Conservation (phyloP, 768 basidiomycete species). For the Galerina marginata region DNA sequence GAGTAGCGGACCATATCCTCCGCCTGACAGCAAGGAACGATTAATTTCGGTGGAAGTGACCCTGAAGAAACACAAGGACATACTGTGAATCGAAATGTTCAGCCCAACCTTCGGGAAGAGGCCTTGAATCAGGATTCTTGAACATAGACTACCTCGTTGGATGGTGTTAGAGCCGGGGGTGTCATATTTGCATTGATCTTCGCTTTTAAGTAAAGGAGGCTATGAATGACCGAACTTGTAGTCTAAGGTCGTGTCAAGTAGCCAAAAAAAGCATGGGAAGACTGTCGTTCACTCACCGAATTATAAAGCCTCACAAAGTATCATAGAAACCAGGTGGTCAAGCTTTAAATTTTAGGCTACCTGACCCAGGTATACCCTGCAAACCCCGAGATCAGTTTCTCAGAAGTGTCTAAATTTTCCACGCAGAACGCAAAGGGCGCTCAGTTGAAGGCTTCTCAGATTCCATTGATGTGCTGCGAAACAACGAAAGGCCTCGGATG, state of each 20-base stretch:
- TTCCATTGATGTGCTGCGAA: too few relatives aligned
- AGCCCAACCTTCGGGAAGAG: conserved; percentile 30
- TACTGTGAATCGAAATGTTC: conserved; percentile 32
- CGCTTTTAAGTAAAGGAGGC: conserved; percentile 9
- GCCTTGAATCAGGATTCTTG: conserved; percentile 23
- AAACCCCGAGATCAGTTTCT: not conserved
- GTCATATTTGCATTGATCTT: conserved; percentile 7
- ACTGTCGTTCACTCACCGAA: conserved; percentile 1
- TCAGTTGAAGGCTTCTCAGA: too few relatives aligned
- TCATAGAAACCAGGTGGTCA: not conserved
- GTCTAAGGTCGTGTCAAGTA: not conserved
- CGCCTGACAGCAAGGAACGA: conserved; percentile 17
- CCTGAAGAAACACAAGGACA: conserved; percentile 5
- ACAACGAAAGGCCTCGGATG: too few relatives aligned
- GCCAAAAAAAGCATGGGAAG: conserved; percentile 15
- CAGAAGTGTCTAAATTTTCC: not conserved
- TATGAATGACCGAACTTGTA: conserved; percentile 9
- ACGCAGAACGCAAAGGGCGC: too few relatives aligned
- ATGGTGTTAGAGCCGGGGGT: conserved; percentile 11
- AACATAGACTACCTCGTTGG: conserved; percentile 16
- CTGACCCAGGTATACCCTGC: conserved; percentile 2
- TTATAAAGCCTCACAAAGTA: not conserved
- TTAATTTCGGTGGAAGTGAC: not conserved
- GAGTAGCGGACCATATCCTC: conserved; percentile 26
- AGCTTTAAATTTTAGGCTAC: not conserved